These are phyloP conservation scores for Globisporangium polare DNA, from an alignment of 352 stramenopile species.

Conservation along the genomic window DNA sequence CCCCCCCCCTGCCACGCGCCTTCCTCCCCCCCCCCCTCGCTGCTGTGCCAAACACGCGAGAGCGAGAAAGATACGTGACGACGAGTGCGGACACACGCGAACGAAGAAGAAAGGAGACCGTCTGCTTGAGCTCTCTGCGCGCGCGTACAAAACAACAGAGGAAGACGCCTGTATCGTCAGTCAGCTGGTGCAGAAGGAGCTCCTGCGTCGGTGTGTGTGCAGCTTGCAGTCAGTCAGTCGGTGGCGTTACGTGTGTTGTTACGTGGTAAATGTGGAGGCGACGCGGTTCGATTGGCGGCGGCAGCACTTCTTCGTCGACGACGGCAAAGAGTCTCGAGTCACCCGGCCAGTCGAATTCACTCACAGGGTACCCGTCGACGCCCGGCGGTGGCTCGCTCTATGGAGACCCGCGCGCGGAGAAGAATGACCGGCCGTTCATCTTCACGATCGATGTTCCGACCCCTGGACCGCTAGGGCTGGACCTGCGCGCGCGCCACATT, in stretches of 20 bases:
- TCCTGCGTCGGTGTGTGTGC: background rate
- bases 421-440: slow-evolving; percentile 46
- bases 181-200: background rate
- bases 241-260: background rate
- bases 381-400: slow-evolving; percentile 36
- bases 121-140: background rate
- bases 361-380: slow-evolving; percentile 32
- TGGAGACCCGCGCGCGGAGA: slow-evolving; percentile 41
- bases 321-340: slow-evolving; percentile 15
- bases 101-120: background rate
- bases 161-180: background rate
- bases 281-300: slow-evolving; percentile 40
- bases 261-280: slow-evolving; percentile 44
- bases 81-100: slow-evolving; percentile 1
- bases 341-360: slow-evolving; percentile 24
- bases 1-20: background rate
- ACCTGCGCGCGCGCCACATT: slow-evolving; percentile 68
- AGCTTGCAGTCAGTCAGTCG: background rate
- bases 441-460: slow-evolving; percentile 76
- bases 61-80: slow-evolving; percentile 4
- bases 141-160: background rate
- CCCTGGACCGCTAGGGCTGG: slow-evolving; percentile 60
- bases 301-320: slow-evolving; percentile 22
- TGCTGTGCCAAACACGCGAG: background rate
- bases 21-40: background rate